Evolutionary conservation across 192 early-diverging fungal genomes (phyloP).

Genomic region (Lobosporangium transversale): DNA sequence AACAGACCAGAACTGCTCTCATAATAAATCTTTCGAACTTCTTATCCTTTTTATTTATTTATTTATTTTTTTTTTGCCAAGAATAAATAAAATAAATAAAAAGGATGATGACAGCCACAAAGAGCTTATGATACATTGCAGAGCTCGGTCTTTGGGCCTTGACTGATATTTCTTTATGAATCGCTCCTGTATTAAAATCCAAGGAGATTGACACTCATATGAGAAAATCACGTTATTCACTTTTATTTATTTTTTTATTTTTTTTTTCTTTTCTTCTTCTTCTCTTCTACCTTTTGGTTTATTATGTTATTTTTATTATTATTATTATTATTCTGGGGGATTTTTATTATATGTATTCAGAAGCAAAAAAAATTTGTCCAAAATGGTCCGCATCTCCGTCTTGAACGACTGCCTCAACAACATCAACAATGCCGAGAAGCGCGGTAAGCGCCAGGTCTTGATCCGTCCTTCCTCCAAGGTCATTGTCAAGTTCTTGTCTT

Average conservation of each 20-base stretch:
- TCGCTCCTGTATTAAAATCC: slow-evolving; percentile 17
- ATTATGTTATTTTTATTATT: background rate
- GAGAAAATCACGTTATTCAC: slow-evolving; percentile 49
- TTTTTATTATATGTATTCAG: background rate
- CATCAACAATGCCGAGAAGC: slow-evolving; percentile 99
- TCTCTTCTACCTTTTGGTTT: slow-evolving; percentile 7
- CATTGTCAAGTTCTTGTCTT: slow-evolving; percentile 97
- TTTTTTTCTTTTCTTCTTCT: slow-evolving; percentile 13
- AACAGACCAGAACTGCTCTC: slow-evolving; percentile 41
- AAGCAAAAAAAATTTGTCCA: slow-evolving; percentile 51
- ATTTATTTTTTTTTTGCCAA: background rate
- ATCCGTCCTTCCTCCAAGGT: slow-evolving; percentile 98
- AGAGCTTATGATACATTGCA: slow-evolving; percentile 52
- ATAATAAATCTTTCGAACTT: background rate
- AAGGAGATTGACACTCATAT: slow-evolving; percentile 56
- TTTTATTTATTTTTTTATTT: background rate
- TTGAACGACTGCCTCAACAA: slow-evolving; percentile 96
- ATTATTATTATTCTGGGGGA: slow-evolving; percentile 12
- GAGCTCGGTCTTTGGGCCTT: slow-evolving; percentile 35
- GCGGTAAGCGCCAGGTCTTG: slow-evolving; percentile 97
- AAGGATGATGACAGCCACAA: background rate
- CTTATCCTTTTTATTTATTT: background rate
- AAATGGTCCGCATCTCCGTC: slow-evolving; percentile 98
- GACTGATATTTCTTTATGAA: slow-evolving; percentile 52
- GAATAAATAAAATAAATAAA: background rate